Evolutionary conservation across 495 filamentous ascomycete species (phyloP), one percentile per base, ranked within the genome.

Genomic region (Aspergillus kassunensis): DNA sequence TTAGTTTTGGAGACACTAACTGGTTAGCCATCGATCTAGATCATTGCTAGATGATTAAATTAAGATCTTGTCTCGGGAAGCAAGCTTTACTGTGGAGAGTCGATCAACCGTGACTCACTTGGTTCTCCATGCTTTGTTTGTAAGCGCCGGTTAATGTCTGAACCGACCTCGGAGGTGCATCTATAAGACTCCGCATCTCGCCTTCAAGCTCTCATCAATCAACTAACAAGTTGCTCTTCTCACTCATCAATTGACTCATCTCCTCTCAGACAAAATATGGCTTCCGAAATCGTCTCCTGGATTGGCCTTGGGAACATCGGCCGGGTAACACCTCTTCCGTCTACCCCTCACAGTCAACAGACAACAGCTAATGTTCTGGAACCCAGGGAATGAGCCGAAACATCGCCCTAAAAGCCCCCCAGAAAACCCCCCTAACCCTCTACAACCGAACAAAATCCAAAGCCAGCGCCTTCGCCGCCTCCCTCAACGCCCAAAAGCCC

Each of bases 301-400:
- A 87, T 95, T 48, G 91, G 91, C 44, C 75, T 96, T 47, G 91
- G 91, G 8, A 96, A 96, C 67, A 95, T 96, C 80, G 91, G 91
- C 54, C 77, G 87, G 52, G 89, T 91, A 75, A 73, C 82, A 74
- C 42, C 2, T n/a, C n/a, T n/a, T n/a, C n/a, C n/a, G n/a, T n/a
- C 8, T 37, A 39, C 31, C n/a, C 37, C 46, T 31, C 39, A 39
- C 36, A 35, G 13, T 34, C 24, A 16, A 8, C 29, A 40, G 33
- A 46, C 36, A 24, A 34, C 44, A 21, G 65, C 50, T 58, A 55
- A 57, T 39, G n/a, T n/a, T n/a, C n/a, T n/a, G n/a, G 57, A 36
- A 21, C 45, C 4, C 66, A 93, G 87, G 90, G 89, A 51, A 96
- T 96, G 89, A 77, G 74, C 67, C 85, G 84, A 62, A 97, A 95